phyloP scores from a whole-genome alignment of 2,329 filamentous ascomycete species.

The Aspergillus pseudonomiae region DNA sequence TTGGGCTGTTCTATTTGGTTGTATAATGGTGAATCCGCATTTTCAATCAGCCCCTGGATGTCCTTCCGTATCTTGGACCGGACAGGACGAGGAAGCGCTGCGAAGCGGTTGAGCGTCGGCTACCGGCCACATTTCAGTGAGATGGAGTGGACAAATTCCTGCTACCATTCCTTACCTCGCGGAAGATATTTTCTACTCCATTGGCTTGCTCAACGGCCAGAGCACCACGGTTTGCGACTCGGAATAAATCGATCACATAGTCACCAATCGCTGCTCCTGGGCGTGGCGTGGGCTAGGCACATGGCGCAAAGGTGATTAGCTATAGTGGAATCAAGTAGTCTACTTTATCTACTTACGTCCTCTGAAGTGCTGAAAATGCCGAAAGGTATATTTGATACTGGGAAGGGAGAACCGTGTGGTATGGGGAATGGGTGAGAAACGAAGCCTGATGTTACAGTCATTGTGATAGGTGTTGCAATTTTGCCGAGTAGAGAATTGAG shows the following conservation, averaged over 20 bases:
- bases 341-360: neutral
- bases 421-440: neutral
- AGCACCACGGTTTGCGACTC: neutral
- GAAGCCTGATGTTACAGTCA: neutral
- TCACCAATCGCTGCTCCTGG: neutral
- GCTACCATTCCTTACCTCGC: neutral
- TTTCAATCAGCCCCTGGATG: conserved; percentile 32
- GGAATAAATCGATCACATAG: neutral
- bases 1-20: conserved; percentile 32
- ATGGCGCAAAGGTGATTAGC: neutral
- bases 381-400: neutral
- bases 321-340: fast-evolving
- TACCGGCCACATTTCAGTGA: conserved; percentile 11
- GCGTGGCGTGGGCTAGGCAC: neutral
- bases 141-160: neutral
- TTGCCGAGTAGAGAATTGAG: neutral
- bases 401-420: neutral
- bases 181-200: neutral
- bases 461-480: neutral
- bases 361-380: neutral
- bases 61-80: conserved; percentile 46
- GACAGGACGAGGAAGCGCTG: conserved; percentile 45
- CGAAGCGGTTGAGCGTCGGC: conserved; percentile 54
- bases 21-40: conserved; percentile 4
- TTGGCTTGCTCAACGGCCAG: neutral